phyloP scores from a whole-genome alignment of 306 rosid species.

The Quercus agrifolia region DNA sequence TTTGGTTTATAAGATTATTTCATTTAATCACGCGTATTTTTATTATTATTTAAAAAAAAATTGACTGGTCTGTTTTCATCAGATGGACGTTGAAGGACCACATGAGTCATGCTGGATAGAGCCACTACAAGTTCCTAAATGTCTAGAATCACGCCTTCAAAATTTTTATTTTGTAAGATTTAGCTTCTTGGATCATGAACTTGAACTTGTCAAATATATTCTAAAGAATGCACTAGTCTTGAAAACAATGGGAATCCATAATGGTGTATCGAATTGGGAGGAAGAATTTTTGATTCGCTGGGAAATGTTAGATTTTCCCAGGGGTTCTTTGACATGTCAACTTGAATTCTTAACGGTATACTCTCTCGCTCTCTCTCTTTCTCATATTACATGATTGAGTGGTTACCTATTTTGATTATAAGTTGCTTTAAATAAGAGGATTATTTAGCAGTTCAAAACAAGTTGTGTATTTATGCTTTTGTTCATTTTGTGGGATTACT shows the following conservation, averaged over 20 bases:
- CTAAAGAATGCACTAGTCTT: constrained; percentile 25
- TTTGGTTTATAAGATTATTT: too few species aligned
- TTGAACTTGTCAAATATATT: constrained; percentile 21
- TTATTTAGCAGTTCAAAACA: too few species aligned
- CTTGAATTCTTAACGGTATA: not conserved
- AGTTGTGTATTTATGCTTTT: too few species aligned
- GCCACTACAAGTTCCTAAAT: constrained; percentile 21
- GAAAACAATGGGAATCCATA: constrained; percentile 9
- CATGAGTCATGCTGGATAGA: constrained; percentile 15
- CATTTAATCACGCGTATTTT: too few species aligned
- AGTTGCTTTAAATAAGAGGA: too few species aligned
- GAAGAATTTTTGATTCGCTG: constrained; percentile 11
- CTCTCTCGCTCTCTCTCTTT: too few species aligned
- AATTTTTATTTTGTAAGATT: constrained; percentile 13
- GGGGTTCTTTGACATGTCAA: constrained; percentile 14
- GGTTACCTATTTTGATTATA: too few species aligned
- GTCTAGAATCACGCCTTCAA: constrained; percentile 23
- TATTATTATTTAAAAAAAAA: too few species aligned
- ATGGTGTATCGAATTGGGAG: not conserved
- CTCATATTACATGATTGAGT: too few species aligned
- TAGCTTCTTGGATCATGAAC: constrained; percentile 22
- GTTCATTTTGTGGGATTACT: too few species aligned
- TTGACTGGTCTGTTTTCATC: too few species aligned
- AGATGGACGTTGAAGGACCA: too few species aligned
- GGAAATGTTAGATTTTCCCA: not conserved